Evolutionary conservation across 495 filamentous ascomycete species (phyloP).

Genomic region (Xylaria curta): DNA sequence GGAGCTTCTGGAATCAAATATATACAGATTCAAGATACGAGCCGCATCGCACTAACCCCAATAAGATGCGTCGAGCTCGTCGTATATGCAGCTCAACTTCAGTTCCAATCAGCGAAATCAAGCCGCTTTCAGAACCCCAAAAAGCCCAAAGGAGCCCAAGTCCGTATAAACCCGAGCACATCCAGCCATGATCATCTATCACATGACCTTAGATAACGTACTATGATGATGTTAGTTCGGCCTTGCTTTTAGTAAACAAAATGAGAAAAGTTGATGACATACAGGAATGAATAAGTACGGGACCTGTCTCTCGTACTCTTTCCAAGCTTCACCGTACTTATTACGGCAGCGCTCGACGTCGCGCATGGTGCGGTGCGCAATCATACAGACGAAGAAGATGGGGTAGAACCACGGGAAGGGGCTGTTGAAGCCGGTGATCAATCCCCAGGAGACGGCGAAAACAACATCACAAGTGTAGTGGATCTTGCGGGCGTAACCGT

Average conservation of each 20-base stretch:
- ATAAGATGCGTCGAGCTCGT: background rate
- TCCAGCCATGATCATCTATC: background rate
- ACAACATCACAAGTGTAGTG: conserved; percentile 92
- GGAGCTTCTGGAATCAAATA: background rate
- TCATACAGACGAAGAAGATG: conserved; percentile 90
- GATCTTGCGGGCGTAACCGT: conserved; percentile 89
- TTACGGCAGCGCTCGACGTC: conserved; percentile 83
- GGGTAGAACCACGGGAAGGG: conserved; percentile 99
- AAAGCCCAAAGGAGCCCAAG: too few species aligned
- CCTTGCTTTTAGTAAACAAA: background rate
- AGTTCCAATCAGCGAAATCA: background rate
- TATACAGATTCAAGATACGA: conserved; percentile 16
- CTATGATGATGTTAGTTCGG: conserved; percentile 22
- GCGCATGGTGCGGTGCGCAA: conserved; percentile 82
- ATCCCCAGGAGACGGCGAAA: conserved; percentile 70
- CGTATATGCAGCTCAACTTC: background rate
- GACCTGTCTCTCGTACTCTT: conserved; percentile 84
- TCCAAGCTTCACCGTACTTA: conserved; percentile 94
- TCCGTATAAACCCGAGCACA: too few species aligned
- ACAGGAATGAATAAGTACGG: conserved; percentile 98
- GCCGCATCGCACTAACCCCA: background rate
- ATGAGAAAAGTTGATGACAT: conserved; percentile 49
- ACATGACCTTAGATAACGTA: conserved; percentile 32
- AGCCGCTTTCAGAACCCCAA: background rate
- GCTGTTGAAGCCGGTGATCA: conserved; percentile 67